Evolutionary conservation across 345 rosid genomes (phyloP).

Genomic region (Erysimum cheiranthoides): DNA sequence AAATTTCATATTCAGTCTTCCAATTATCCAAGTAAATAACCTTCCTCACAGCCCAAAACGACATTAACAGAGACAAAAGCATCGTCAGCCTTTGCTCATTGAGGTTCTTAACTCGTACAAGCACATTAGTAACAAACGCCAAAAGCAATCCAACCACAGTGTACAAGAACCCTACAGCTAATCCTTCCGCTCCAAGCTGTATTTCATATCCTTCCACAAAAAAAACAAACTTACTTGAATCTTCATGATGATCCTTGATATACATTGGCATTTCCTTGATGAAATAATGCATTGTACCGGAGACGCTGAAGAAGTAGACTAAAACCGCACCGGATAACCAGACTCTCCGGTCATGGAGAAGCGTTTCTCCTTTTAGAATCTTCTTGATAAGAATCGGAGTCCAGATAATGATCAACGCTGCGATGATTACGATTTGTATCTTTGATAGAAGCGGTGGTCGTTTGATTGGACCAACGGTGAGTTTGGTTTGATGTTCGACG

Average conservation of each 20-base stretch:
- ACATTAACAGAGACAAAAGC: slow-evolving; percentile 54
- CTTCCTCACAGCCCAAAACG: slow-evolving; percentile 71
- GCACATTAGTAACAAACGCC: slow-evolving; percentile 61
- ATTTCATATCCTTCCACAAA: slow-evolving; percentile 70
- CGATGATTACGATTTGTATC: slow-evolving; percentile 50
- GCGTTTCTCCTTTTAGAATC: slow-evolving; percentile 56
- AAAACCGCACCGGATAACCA: slow-evolving; percentile 72
- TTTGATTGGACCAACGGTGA: slow-evolving; percentile 57
- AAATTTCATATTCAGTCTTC: slow-evolving; percentile 83
- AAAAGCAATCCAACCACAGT: slow-evolving; percentile 74
- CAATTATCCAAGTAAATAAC: slow-evolving; percentile 76
- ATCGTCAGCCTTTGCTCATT: slow-evolving; percentile 58
- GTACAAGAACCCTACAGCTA: slow-evolving; percentile 73
- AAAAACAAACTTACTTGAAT: slow-evolving; percentile 58
- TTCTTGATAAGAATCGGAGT: slow-evolving; percentile 55
- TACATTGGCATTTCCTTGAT: slow-evolving; percentile 75
- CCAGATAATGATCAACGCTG: slow-evolving; percentile 45
- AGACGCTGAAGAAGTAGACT: slow-evolving; percentile 79
- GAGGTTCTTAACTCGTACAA: slow-evolving; percentile 58
- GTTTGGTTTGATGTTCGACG: slow-evolving; percentile 58
- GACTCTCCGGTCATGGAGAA: slow-evolving; percentile 58
- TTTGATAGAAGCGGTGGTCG: slow-evolving; percentile 71
- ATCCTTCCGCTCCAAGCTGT: slow-evolving; percentile 87
- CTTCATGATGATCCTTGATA: slow-evolving; percentile 54
- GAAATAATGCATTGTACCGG: slow-evolving; percentile 76